Evolutionary conservation across 176 grass and related monocot genomes (phyloP), one percentile per base, ranked within the genome.

Genomic region (Phyllostachys edulis): DNA sequence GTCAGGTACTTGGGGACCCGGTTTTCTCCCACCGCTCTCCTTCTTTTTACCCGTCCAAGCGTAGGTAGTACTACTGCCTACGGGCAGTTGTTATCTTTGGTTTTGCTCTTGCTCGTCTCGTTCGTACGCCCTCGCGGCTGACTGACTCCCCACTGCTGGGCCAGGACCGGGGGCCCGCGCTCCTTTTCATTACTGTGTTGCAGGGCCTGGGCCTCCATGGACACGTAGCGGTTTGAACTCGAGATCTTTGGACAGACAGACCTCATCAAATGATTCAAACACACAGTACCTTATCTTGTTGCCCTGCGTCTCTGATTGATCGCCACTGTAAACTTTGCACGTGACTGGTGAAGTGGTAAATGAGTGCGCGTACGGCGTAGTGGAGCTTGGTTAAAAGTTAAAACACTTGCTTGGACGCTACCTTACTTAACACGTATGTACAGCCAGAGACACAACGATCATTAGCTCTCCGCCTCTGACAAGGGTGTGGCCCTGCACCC

Each of bases 361-460:
- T 61, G 73, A 77, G 78, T 52, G 45, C 1, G 70, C 75, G 61
- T 80, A 85, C 76, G 74, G 66, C 57, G 37, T 10, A 54, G 32
- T 54, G 1, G 63, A 36, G 27, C 54, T 24, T 14, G 17, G 50
- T 54, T 67, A n/a, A 27, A 16, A 32, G 6, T 36, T 34, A 37
- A n/a, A 9, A 14, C 63, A 13, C 18, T 86, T 24, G 83, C 46
- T 86, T 90, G 78, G 88, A 82, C 72, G 78, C 36, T 54, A 81
- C 83, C 66, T 71, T 52, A 38, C 66, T 10, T 12, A 46, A 2
- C 83, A 89, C 83, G 41, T 23, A 79, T 46, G 45, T 60, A 54
- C 74, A 15, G 67, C 59, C 38, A 88, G 40, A 59, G 51, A 60
- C 9, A 23, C 50, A 9, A 8, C 45, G 20, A 66, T 84, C 60